Base-by-base conservation (phyloP, 129 eudicot species). In the Cynara cardunculus region DNA sequence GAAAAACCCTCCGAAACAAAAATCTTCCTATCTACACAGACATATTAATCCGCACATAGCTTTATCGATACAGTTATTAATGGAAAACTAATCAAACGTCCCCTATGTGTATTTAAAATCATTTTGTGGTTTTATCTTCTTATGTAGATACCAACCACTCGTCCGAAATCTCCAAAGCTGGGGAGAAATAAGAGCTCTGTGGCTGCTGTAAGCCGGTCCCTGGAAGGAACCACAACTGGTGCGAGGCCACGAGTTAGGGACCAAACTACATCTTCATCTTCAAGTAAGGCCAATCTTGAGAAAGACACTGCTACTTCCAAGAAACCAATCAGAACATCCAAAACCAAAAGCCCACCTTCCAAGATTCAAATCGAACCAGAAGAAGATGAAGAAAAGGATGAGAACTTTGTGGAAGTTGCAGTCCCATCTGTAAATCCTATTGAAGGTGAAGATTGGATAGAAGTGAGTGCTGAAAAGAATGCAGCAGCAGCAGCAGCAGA, bases 81-180 rank as follows among this genome's bases (percentile, higher is more conserved):
- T n/a, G n/a, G n/a, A n/a, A n/a, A n/a, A n/a, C n/a, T n/a, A n/a
- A n/a, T n/a, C n/a, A n/a, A n/a, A n/a, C n/a, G n/a, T n/a, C n/a
- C n/a, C n/a, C n/a, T n/a, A n/a, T 9, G 8, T 64, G 7, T 13
- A 24, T 46, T 26, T 76, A 26, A 26, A n/a, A 27, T 69, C 13
- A 1, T 69, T 62, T 71, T 28, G n/a, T 68, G 19, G 31, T 11
- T 44, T 64, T 21, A 62, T 64, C 27, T 62, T 7, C 2, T 21
- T 66, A 13, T 25, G 62, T 30, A 83, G 86, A 83, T 37, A 14
- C 78, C 78, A 77, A 0, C 39, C 81, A 80, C 87, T 5, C 84
- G 87, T 9, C 87, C 87, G 41, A 84, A 79, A 75, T 79, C 87
- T 68, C 87, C 87, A 12, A 84, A 84, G 61, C 78, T 84, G 25